Conservation (phyloP, 805 yeast genomes). For the Nakazawaea sp. region DNA sequence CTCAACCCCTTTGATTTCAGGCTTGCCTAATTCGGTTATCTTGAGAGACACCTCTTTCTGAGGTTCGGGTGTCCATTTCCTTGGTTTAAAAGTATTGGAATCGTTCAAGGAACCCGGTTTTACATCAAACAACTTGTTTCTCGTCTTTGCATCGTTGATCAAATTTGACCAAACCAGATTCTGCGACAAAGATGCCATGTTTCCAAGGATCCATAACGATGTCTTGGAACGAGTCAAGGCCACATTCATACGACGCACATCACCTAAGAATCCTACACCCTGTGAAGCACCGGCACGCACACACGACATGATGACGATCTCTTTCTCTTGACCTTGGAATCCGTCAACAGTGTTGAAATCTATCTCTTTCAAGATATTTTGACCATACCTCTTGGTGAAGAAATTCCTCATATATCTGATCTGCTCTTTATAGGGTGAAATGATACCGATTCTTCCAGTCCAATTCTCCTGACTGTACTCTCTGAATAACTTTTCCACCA, state of each 20-base stretch:
- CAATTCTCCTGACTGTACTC: constrained; percentile 46
- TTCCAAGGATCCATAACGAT: constrained; percentile 90
- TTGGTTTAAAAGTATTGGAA: background rate
- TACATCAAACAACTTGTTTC: constrained; percentile 26
- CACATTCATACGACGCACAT: constrained; percentile 93
- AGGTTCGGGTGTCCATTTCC: too few species aligned
- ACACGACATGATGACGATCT: constrained; percentile 88
- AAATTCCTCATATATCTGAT: constrained; percentile 47
- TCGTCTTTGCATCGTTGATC: constrained; percentile 53
- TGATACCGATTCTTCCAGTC: constrained; percentile 75
- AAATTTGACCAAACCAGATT: constrained; percentile 72
- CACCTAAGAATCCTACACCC: constrained; percentile 84
- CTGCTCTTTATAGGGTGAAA: constrained; percentile 94
- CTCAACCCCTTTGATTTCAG: too few species aligned
- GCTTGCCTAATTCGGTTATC: too few species aligned
- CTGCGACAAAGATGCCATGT: constrained; percentile 52
- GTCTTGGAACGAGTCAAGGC: constrained; percentile 91
- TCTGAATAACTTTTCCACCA: constrained; percentile 47
- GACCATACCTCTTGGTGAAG: constrained; percentile 59
- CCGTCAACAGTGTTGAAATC: constrained; percentile 97
- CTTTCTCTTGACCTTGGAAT: constrained; percentile 97
- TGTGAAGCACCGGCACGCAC: constrained; percentile 75
- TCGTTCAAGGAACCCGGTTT: constrained; percentile 20
- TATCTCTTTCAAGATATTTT: constrained; percentile 51
- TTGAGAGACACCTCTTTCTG: too few species aligned